These are phyloP conservation scores for Dimargaris xerosporica DNA, from an alignment of 192 early-diverging fungal genomes.

Conservation along the genomic window DNA sequence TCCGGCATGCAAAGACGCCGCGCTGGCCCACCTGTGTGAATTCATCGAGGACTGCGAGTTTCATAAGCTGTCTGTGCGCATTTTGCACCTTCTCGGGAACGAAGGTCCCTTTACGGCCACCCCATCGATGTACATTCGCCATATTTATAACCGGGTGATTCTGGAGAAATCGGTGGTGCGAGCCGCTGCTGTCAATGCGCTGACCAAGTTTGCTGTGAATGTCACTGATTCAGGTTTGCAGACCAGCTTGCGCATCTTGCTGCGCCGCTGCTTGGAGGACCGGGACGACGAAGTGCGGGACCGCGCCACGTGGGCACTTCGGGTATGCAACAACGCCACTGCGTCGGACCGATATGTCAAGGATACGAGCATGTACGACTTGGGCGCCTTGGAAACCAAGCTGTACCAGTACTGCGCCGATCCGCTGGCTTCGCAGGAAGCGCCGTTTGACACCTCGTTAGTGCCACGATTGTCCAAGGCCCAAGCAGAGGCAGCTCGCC, in stretches of 20 bases:
- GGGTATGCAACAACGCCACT: slow-evolving; percentile 51
- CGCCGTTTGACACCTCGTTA: slow-evolving; percentile 57
- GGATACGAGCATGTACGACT: slow-evolving; percentile 78
- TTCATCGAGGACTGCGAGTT: slow-evolving; percentile 99
- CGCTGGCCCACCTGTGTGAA: slow-evolving; percentile 91
- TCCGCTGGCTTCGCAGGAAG: slow-evolving; percentile 33
- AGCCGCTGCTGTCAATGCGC: slow-evolving; percentile 87
- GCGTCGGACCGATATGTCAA: slow-evolving; percentile 53
- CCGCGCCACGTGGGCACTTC: slow-evolving; percentile 77
- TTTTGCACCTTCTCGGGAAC: slow-evolving; percentile 83
- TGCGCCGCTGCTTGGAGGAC: slow-evolving; percentile 90
- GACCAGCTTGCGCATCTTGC: slow-evolving; percentile 65
- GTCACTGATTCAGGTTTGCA: slow-evolving; percentile 51
- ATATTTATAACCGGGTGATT: slow-evolving; percentile 99
- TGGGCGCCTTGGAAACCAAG: slow-evolving; percentile 69
- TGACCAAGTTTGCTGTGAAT: slow-evolving; percentile 85
- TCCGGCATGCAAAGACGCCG: slow-evolving; percentile 86
- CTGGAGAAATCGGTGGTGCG: slow-evolving; percentile 92
- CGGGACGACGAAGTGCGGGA: slow-evolving; percentile 98
- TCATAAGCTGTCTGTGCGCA: slow-evolving; percentile 94
- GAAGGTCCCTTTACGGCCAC: slow-evolving; percentile 86
- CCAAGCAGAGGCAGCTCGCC: slow-evolving; percentile 70
- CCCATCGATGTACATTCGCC: slow-evolving; percentile 93
- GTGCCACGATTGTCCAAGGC: slow-evolving; percentile 72
- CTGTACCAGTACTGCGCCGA: slow-evolving; percentile 75